Conservation (phyloP, 495 filamentous ascomycete genomes). For the Glutinoglossum americanum region DNA sequence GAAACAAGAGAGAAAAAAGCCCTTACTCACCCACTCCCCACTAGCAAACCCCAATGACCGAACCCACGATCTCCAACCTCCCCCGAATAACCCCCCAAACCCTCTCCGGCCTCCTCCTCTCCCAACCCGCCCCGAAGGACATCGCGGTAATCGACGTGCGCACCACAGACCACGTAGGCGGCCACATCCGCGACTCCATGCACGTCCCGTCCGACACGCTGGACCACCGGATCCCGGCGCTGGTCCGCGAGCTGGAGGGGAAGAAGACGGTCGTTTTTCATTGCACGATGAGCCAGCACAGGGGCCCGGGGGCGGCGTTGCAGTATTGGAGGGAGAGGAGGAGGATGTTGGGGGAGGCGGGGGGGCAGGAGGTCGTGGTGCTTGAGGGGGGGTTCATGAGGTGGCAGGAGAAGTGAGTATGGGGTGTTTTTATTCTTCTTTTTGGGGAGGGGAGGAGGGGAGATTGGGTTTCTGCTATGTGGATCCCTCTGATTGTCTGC, state of each 20-base stretch:
- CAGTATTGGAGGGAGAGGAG: conserved; percentile 45
- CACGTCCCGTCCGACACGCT: conserved; percentile 56
- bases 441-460: too few species aligned
- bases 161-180: conserved; percentile 78
- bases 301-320: conserved; percentile 50
- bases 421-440: not conserved
- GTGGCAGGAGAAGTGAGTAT: conserved; percentile 3
- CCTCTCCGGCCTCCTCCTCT: not conserved
- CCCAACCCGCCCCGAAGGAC: conserved; percentile 12
- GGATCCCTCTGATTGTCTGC: not conserved
- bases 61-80: too few species aligned
- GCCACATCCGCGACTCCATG: conserved; percentile 54
- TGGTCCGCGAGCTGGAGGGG: conserved; percentile 55
- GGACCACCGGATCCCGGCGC: conserved; percentile 55
- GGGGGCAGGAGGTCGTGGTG: conserved; percentile 49
- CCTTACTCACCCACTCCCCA: too few species aligned
- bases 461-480: not conserved
- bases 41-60: too few species aligned
- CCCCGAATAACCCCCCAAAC: too few species aligned
- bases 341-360: conserved; percentile 17
- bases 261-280: conserved; percentile 83
- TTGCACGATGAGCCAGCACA: conserved; percentile 81
- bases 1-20: too few species aligned
- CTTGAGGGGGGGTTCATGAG: conserved; percentile 55
- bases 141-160: conserved; percentile 72